Conservation (phyloP, 331 rosid genomes). For the Quercus lobata region DNA sequence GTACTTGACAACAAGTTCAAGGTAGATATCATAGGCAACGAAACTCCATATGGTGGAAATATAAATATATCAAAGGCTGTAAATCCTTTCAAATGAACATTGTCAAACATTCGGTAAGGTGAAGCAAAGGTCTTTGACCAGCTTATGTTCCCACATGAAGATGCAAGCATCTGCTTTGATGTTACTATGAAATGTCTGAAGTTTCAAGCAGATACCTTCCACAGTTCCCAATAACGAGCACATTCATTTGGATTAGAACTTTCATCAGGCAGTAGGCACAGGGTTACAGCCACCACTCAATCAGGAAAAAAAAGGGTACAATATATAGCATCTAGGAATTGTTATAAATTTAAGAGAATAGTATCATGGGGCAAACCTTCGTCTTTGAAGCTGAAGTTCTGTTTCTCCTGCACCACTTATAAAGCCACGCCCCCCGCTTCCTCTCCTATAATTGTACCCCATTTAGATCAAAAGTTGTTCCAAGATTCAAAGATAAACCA, state of each 20-base stretch:
- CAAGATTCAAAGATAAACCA: background rate
- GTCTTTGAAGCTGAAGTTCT: conserved; percentile 90
- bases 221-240: background rate
- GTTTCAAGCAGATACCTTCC: background rate
- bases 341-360: conserved; percentile 17
- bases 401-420: conserved; percentile 98
- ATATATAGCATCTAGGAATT: conserved; percentile 2
- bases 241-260: background rate
- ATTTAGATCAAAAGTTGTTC: conserved; percentile 10
- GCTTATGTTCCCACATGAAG: background rate
- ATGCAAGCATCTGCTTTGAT: conserved; percentile 2
- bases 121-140: background rate
- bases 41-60: background rate
- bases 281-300: background rate
- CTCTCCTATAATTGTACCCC: conserved; percentile 62
- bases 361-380: conserved; percentile 50
- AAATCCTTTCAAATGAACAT: too few relatives aligned
- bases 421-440: conserved; percentile 92
- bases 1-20: background rate
- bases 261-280: background rate
- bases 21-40: background rate
- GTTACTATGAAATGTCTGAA: background rate
- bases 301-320: conserved; percentile 2
- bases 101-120: too few relatives aligned
- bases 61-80: too few relatives aligned